Evolutionary conservation across 148 eudicot genomes (phyloP), one percentile per base, ranked within the genome.

Genomic region (Simmondsia chinensis): DNA sequence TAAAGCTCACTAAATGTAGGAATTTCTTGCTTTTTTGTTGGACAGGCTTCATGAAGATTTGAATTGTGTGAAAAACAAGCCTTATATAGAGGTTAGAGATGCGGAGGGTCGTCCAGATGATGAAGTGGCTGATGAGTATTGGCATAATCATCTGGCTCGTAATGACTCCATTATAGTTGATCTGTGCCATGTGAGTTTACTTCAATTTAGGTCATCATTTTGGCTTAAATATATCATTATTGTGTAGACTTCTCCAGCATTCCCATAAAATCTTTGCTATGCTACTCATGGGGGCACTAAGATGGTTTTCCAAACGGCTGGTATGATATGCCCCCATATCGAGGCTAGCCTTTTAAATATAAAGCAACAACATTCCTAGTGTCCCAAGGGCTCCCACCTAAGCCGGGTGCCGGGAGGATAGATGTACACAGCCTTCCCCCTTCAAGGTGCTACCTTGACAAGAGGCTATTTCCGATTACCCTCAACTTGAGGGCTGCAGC

Each of bases 1-100:
- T 29, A 12, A 38, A n/a, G n/a, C 31, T 9, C 13, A 5, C 11
- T 55, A 37, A 47, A 12, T 50, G 48, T 58, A 88, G 97, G 97
- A 88, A 50, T 72, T 88, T 45, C 73, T 88, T 57, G 69, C 94
- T 29, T 83, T 80, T 67, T 67, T 88, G 35, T 69, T 88, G 81
- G 87, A 88, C 73, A 87, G 87, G 17, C 91, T 88, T 27, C 94
- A 77, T 60, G 91, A 88, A 76, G 97, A 83, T 61, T 72, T 88
- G 48, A 88, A 88, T 64, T 87, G 91, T 44, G 91, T 80, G 44
- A 88, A 73, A 64, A 39, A 37, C 29, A 77, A 80, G 48, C 91
- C 91, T 53, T 80, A 77, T 48, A 42, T 72, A 28, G 77, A 80
- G 45, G 53, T 54, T 56, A 64, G 41, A 39, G 85, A 88, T 55